Percentiles rank a stretch among this genome's conserved stretches.
Conservation (phyloP, 257 asterid species). For the Forsythia viridissima region DNA sequence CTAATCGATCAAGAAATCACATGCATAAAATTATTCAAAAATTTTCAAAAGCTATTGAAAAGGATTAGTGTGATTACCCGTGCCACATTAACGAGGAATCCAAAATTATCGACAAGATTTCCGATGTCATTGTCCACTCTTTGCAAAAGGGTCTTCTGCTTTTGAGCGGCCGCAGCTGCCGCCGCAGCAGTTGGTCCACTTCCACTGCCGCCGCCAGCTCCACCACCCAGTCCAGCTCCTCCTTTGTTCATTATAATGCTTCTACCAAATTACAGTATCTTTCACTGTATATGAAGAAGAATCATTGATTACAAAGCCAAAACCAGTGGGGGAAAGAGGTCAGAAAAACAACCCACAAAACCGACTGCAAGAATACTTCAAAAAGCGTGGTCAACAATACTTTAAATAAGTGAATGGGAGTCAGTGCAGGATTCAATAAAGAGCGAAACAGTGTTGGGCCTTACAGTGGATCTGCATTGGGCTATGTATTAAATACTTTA, state of each 20-base stretch:
- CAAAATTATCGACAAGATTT: conserved; percentile 78
- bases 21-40: background rate
- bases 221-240: conserved; percentile 50
- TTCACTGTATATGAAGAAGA: background rate
- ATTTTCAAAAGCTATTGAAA: background rate
- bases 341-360: background rate
- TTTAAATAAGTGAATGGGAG: background rate
- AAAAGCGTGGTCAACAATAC: background rate
- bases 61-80: conserved; percentile 43
- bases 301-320: background rate
- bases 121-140: conserved; percentile 83
- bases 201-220: conserved; percentile 36
- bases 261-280: background rate
- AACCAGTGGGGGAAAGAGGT: background rate
- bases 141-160: conserved; percentile 76
- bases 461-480: background rate
- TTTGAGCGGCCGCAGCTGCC: conserved; percentile 78
- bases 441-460: background rate
- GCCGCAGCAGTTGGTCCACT: conserved; percentile 78
- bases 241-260: conserved; percentile 68
- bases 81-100: conserved; percentile 72
- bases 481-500: background rate
- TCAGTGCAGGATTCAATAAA: background rate
- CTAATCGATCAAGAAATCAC: background rate
- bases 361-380: background rate